These are phyloP conservation scores for Verbascum thapsus DNA, from an alignment of 257 asterid genomes.

Conservation along the genomic window DNA sequence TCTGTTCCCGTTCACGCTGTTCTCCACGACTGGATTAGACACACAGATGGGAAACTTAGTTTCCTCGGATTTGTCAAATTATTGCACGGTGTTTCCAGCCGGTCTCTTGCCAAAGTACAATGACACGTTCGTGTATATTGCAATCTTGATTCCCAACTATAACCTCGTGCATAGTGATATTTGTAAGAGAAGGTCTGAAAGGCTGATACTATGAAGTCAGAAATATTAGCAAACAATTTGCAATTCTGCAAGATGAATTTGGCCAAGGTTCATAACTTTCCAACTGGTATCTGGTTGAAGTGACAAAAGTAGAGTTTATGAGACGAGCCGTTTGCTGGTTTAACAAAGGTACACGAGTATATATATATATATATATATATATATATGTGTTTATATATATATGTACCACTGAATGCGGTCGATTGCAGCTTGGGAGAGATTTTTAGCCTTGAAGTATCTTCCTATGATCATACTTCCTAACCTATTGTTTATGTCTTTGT, in stretches of 20 bases:
- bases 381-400: no score
- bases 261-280: no score
- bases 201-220: no score
- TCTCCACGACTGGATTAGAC: constrained; percentile 85
- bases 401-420: no score
- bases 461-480: no score
- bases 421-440: constrained; percentile 36
- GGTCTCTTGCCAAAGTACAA: constrained; percentile 63
- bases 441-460: no score
- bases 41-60: constrained; percentile 86
- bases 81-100: constrained; percentile 76
- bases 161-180: constrained; percentile 5
- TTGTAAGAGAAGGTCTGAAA: no score
- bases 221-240: no score
- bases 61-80: constrained; percentile 79
- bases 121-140: constrained; percentile 31
- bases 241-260: background rate
- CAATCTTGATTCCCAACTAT: background rate
- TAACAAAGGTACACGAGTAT: constrained; percentile 4
- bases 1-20: constrained; percentile 86
- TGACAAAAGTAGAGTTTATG: no score
- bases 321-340: background rate
- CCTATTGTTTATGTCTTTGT: constrained; percentile 2
- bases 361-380: constrained; percentile 27
- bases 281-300: no score